phyloP scores from a whole-genome alignment of 106 monocot genomes.

The Agapanthus africanus region DNA sequence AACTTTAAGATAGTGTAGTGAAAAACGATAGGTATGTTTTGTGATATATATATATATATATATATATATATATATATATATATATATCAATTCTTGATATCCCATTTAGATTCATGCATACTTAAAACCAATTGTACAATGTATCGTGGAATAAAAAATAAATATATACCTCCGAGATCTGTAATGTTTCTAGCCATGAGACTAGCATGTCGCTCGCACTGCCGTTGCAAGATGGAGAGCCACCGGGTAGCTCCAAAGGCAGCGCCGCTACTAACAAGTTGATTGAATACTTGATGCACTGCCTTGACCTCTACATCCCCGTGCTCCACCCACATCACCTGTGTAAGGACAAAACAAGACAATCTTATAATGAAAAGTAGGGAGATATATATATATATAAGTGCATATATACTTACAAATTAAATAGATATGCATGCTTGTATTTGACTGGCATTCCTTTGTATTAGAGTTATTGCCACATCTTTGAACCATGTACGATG shows the following conservation, averaged over 20 bases:
- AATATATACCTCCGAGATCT: conserved; percentile 91
- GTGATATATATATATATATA: no score
- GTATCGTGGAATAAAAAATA: no score
- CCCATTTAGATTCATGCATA: no score
- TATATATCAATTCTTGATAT: no score
- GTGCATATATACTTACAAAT: no score
- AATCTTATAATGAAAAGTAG: no score
- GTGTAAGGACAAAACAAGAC: neutral
- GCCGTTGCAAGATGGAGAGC: conserved; percentile 61
- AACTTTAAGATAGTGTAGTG: no score
- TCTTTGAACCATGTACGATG: neutral
- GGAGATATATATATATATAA: no score
- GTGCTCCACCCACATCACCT: conserved; percentile 93
- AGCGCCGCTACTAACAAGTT: conserved; percentile 44
- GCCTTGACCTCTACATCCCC: conserved; percentile 70
- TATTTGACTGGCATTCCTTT: no score
- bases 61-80: no score
- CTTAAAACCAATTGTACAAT: no score
- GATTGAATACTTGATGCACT: conserved; percentile 55
- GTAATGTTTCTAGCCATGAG: conserved; percentile 79
- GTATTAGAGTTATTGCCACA: neutral
- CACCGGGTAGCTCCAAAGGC: conserved; percentile 78
- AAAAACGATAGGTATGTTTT: no score
- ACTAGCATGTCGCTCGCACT: conserved; percentile 82
- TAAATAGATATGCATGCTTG: neutral